These are phyloP conservation scores for Zelonia costaricensis DNA, from an alignment of 208 protist genomes.

Conservation along the genomic window DNA sequence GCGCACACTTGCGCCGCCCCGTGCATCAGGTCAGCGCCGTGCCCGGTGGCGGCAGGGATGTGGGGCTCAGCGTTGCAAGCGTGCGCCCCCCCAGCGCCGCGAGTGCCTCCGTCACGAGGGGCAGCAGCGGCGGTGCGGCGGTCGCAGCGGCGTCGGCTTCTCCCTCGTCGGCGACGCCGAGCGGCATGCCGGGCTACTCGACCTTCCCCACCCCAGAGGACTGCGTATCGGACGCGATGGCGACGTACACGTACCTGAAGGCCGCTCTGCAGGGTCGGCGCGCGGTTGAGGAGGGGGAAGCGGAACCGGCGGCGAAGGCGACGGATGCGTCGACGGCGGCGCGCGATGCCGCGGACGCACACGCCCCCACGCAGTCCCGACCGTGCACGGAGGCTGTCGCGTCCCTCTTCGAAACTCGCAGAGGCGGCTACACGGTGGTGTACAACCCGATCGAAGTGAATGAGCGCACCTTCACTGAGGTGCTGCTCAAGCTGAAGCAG, in stretches of 20 bases:
- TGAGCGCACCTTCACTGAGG: constrained; percentile 51
- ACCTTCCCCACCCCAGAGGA: constrained; percentile 43
- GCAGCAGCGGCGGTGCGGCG: neutral
- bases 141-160: neutral
- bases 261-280: constrained; percentile 22
- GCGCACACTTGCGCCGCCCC: constrained; percentile 15
- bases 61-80: constrained; percentile 12
- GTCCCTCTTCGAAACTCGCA: constrained; percentile 28
- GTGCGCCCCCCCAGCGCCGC: constrained; percentile 1
- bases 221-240: constrained; percentile 23
- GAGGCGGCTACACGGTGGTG: constrained; percentile 72
- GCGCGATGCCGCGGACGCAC: no score
- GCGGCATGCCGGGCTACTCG: constrained; percentile 17
- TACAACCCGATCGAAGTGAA: constrained; percentile 86
- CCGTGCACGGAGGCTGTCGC: no score
- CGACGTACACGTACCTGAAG: constrained; percentile 34
- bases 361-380: no score
- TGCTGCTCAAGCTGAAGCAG: constrained; percentile 53
- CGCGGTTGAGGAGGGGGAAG: constrained; percentile 13
- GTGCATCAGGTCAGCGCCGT: constrained; percentile 12
- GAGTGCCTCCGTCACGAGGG: neutral
- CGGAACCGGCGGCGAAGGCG: constrained; percentile 4
- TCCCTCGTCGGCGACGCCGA: neutral
- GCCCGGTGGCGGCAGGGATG: constrained; percentile 10
- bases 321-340: constrained; percentile 9